Percentiles rank a stretch among this genome's conserved stretches.
Conservation (phyloP, 306 rosid species). For the Lotus japonicus region DNA sequence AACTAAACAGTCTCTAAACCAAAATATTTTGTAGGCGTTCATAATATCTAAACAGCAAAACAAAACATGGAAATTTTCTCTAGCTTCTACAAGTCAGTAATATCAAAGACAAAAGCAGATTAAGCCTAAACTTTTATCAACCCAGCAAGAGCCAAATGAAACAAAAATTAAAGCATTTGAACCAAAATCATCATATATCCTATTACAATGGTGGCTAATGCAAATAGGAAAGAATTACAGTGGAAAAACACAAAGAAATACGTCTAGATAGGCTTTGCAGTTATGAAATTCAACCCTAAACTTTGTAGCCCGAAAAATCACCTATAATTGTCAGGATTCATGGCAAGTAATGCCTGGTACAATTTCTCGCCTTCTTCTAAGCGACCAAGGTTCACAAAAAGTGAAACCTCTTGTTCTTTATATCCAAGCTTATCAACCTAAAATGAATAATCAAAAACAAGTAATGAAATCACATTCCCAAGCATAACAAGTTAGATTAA, state of each 20-base stretch:
- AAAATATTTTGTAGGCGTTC: constrained; percentile 52
- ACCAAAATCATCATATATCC: background rate
- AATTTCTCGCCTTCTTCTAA: constrained; percentile 66
- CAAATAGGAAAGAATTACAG: background rate
- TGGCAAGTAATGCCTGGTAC: constrained; percentile 57
- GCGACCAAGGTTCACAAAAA: constrained; percentile 72
- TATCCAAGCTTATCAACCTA: constrained; percentile 77
- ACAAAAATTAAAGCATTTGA: background rate
- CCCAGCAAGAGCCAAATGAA: constrained; percentile 7
- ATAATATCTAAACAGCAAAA: constrained; percentile 32
- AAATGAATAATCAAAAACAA: constrained; percentile 6
- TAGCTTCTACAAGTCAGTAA: constrained; percentile 1
- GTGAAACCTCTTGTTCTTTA: constrained; percentile 86
- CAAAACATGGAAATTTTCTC: constrained; percentile 3
- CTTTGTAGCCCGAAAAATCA: constrained; percentile 21
- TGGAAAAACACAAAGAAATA: background rate
- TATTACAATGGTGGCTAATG: background rate
- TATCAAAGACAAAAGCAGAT: background rate
- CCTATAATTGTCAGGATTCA: constrained; percentile 95
- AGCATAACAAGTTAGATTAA: constrained; percentile 10
- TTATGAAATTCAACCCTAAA: background rate
- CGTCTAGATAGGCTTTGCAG: background rate
- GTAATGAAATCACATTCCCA: constrained; percentile 21
- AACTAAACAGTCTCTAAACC: constrained; percentile 19
- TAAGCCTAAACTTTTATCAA: background rate